These are phyloP conservation scores for Dactylellina drechsleri DNA, from an alignment of 2,329 filamentous ascomycete species.

Conservation along the genomic window DNA sequence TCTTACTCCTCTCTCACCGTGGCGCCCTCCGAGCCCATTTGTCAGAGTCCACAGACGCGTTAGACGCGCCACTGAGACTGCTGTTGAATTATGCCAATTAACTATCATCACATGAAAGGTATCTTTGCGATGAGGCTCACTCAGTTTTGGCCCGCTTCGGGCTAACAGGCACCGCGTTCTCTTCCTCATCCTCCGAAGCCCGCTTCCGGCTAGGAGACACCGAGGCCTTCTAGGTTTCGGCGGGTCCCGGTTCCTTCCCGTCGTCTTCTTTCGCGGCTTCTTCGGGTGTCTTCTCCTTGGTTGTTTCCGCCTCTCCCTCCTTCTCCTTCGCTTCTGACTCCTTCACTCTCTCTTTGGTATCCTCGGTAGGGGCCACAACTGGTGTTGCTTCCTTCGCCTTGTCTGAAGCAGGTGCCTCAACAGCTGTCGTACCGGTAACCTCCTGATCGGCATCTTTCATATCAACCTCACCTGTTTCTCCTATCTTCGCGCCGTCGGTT, in stretches of 20 bases:
- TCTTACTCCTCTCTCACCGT: too few relatives aligned
- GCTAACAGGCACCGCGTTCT: constrained; percentile 49
- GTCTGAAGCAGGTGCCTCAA: constrained; percentile 47
- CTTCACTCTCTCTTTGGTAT: constrained; percentile 54
- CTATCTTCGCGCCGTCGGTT: constrained; percentile 25
- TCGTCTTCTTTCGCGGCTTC: constrained; percentile 18
- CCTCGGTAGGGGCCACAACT: constrained; percentile 6
- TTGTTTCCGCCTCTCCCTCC: constrained; percentile 22
- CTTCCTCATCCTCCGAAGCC: constrained; percentile 33
- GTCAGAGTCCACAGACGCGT: neutral
- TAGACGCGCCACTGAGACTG: neutral
- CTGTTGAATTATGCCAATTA: too few relatives aligned
- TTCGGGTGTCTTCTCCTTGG: constrained; percentile 27
- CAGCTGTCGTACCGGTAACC: constrained; percentile 33
- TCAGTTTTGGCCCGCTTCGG: constrained; percentile 6
- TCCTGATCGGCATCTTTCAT: constrained; percentile 54
- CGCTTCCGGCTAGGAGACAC: constrained; percentile 42
- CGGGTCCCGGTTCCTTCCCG: constrained; percentile 30
- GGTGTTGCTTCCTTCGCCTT: constrained; percentile 35
- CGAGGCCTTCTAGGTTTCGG: constrained; percentile 34
- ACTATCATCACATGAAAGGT: too few relatives aligned
- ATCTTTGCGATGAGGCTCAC: neutral
- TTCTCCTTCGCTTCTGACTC: constrained; percentile 52
- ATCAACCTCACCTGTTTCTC: constrained; percentile 51
- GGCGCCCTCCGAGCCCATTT: neutral